Conservation (phyloP, 768 basidiomycete species). For the Scleroderma citrinum region DNA sequence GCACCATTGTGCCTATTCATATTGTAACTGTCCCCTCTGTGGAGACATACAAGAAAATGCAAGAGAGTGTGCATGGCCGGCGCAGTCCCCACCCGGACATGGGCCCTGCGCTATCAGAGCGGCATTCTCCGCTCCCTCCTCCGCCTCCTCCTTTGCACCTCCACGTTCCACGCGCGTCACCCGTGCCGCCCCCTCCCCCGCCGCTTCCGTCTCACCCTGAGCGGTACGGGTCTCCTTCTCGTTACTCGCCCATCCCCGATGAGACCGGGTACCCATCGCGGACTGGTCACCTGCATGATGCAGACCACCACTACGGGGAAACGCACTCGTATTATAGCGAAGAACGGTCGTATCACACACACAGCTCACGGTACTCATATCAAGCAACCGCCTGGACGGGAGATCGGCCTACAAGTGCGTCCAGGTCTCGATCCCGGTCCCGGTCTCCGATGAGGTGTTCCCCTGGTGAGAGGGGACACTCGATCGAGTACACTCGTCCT, state of each 20-base stretch:
- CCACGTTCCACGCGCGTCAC: background rate
- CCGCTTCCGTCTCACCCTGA: background rate
- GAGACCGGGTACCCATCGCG: background rate
- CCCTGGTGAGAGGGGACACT: background rate
- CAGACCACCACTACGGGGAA: background rate
- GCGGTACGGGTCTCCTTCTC: background rate
- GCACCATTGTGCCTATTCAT: constrained; percentile 18
- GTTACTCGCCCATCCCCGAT: background rate
- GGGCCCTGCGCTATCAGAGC: background rate
- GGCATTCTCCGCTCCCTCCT: background rate
- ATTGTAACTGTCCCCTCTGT: constrained; percentile 12
- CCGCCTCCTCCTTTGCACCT: background rate
- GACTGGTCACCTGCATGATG: background rate
- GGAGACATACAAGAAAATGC: constrained; percentile 8
- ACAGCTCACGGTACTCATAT: background rate
- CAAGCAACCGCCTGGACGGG: background rate
- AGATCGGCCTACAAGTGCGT: too few relatives aligned
- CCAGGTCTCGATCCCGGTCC: background rate
- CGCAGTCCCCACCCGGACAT: background rate
- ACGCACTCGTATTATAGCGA: background rate
- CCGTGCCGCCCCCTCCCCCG: background rate
- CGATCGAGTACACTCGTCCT: background rate
- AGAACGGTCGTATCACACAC: background rate
- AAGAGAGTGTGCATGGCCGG: background rate
- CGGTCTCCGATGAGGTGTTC: background rate